Evolutionary conservation across 2,329 filamentous ascomycete species (phyloP).

Genomic region (Lecanicillium sp.): DNA sequence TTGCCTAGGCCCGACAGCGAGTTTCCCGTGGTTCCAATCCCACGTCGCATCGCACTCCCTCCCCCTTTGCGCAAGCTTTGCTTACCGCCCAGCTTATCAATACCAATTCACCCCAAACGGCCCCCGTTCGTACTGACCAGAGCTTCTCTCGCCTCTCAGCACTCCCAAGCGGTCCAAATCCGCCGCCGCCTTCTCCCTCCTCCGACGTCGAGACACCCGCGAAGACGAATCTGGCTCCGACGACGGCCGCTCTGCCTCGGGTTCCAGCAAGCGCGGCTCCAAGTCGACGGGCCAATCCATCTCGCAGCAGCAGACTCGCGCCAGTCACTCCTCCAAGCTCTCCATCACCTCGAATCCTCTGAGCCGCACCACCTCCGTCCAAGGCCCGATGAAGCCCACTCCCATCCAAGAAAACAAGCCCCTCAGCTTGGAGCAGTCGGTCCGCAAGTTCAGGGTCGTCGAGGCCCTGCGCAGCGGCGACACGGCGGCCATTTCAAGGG

Average conservation of each 20-base stretch:
- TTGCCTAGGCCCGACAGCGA: no score
- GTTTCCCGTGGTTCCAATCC: neutral
- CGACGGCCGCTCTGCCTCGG: conserved; percentile 34
- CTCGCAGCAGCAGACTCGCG: conserved; percentile 25
- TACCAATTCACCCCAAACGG: no score
- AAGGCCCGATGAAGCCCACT: conserved; percentile 5
- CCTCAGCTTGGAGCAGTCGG: conserved; percentile 76
- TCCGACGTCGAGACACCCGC: conserved; percentile 43
- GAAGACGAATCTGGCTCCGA: conserved; percentile 46
- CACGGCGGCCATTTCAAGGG: conserved; percentile 79
- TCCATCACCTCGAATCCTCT: conserved; percentile 29
- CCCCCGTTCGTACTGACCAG: no score
- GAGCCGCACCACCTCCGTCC: conserved; percentile 31
- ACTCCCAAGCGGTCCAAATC: conserved; percentile 48
- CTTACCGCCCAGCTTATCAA: neutral
- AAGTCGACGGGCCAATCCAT: conserved; percentile 23
- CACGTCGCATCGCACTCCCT: neutral
- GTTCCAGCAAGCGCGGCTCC: conserved; percentile 22
- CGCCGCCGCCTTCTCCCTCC: conserved; percentile 40
- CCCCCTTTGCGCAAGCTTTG: neutral
- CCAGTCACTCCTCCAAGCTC: conserved; percentile 37
- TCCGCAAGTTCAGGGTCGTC: conserved; percentile 88
- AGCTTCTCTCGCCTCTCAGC: conserved; percentile 13
- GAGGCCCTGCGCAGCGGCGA: conserved; percentile 88
- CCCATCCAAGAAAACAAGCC: conserved; percentile 29